Evolutionary conservation across 2,329 filamentous ascomycete genomes (phyloP), one percentile per base, ranked within the genome.

Genomic region (Aspergillus aculeatinus): DNA sequence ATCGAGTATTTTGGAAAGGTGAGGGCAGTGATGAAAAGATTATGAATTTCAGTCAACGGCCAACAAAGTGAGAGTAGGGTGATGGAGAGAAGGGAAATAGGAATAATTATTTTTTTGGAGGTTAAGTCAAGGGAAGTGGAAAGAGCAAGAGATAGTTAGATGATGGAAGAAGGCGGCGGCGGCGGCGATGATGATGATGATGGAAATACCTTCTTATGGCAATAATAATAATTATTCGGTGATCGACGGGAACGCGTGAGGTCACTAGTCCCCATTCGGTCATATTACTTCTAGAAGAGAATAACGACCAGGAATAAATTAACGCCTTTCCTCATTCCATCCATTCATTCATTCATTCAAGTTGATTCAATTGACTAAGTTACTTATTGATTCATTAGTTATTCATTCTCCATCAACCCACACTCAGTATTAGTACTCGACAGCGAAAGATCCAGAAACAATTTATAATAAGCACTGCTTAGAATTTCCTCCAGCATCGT

Each of bases 181-280:
- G 57, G 55, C 50, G 48, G 42, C 49, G 59, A 60, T 60, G 63
- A 61, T 61, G 63, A 61, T 61, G 61, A 64, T 64, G 60, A 60
- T 60, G 58, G 61, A 44, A 54, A 55, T 60, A 64, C 62, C 51
- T 62, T 12, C 51, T 62, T 12, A 44, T 44, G 39, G 39, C 33
- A 35, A 19, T 44, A 44, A 19, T 44, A n/a, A 44, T 44, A n/a
- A 44, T 44, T 44, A 44, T 44, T 62, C 57, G 63, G 58, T 63
- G 65, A 67, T 67, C 66, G 65, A 65, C 63, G 55, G 58, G 58
- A 63, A 67, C 62, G 57, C 57, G 67, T 65, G 65, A 66, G 60
- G 65, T 67, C 65, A 58, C 70, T 72, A 72, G 61, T 47, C 70
- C 66, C 31, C 55, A 65, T 70, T 68, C 60, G 64, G 68, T 67